phyloP scores from a whole-genome alignment of 1,139 yeast species.

The Debaryomycetaceae sp. region DNA sequence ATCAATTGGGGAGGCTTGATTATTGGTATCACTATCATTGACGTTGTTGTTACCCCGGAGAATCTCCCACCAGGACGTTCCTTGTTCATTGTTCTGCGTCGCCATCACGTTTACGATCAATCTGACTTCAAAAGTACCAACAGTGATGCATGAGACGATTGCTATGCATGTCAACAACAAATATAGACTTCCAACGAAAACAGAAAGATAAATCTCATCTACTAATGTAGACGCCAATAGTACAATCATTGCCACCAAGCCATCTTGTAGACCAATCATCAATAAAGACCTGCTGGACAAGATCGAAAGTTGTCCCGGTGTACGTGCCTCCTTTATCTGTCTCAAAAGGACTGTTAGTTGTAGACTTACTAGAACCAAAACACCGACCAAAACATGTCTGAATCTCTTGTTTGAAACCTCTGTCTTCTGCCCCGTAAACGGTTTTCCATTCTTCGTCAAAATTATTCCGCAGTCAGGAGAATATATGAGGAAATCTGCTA shows the following conservation, averaged over 20 bases:
- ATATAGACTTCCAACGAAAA: conserved; percentile 51
- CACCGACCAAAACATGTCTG: conserved; percentile 45
- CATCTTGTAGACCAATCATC: conserved; percentile 73
- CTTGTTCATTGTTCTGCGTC: conserved; percentile 72
- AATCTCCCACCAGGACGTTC: conserved; percentile 62
- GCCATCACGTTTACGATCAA: conserved; percentile 67
- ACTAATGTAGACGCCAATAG: conserved; percentile 51
- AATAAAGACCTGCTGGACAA: conserved; percentile 40
- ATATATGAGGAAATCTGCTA: conserved; percentile 59
- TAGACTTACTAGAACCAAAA: conserved; percentile 38
- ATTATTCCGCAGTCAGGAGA: conserved; percentile 87
- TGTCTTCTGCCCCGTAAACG: conserved; percentile 53
- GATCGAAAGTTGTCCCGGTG: conserved; percentile 69
- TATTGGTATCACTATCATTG: neutral
- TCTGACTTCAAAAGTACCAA: conserved; percentile 74
- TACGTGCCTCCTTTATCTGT: conserved; percentile 68
- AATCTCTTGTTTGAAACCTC: conserved; percentile 46
- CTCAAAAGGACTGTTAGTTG: conserved; percentile 37
- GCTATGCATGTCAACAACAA: conserved; percentile 69
- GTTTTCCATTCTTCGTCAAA: conserved; percentile 27
- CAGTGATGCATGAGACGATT: conserved; percentile 63
- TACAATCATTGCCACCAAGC: conserved; percentile 60
- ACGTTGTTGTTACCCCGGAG: conserved; percentile 40
- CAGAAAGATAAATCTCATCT: neutral
- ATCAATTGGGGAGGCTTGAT: conserved; percentile 8